phyloP scores from a whole-genome alignment of 2,329 filamentous ascomycete species.

The Truncatella angustata region DNA sequence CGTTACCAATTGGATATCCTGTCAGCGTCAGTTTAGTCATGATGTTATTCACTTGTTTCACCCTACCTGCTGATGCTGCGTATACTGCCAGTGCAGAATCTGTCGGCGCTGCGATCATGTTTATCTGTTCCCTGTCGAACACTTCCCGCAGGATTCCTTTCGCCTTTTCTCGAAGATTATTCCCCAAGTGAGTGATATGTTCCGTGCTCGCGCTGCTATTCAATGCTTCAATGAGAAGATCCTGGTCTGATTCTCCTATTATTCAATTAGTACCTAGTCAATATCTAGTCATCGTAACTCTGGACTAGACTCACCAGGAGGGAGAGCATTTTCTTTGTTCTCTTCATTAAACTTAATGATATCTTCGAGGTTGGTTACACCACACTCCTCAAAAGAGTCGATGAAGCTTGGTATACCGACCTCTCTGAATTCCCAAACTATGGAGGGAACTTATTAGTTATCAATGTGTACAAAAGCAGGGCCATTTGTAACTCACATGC shows the following conservation, averaged over 20 bases:
- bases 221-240: background rate
- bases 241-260: background rate
- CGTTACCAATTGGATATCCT: background rate
- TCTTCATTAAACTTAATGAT: background rate
- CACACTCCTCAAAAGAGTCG: background rate
- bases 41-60: background rate
- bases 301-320: background rate
- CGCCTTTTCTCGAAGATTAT: background rate
- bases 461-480: background rate
- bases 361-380: background rate
- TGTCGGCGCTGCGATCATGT: slow-evolving; percentile 2
- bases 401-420: background rate
- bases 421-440: background rate
- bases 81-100: slow-evolving; percentile 7
- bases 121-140: background rate
- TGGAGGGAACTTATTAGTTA: background rate
- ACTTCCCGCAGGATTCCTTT: background rate
- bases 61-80: slow-evolving; percentile 3
- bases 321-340: background rate
- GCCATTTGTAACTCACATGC: background rate
- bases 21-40: background rate
- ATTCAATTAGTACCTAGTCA: background rate
- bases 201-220: background rate
- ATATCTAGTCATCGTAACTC: too few relatives aligned
- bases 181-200: background rate